phyloP scores from a whole-genome alignment of 495 filamentous ascomycete species.

The Tirmania nivea region DNA sequence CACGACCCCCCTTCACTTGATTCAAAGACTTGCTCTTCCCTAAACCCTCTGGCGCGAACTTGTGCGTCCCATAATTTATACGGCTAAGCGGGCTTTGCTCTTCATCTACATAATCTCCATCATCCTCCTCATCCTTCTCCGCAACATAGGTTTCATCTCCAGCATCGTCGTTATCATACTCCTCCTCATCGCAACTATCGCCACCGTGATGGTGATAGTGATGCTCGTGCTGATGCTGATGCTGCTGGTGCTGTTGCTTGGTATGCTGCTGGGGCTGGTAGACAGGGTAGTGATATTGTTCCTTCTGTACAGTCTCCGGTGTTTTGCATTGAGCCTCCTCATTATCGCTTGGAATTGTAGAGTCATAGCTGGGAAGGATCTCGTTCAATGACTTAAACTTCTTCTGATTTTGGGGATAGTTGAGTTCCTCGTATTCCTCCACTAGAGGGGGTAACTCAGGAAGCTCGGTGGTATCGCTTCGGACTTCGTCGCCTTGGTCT shows the following conservation, averaged over 20 bases:
- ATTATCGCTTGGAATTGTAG: conserved; percentile 50
- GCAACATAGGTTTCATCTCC: conserved; percentile 22
- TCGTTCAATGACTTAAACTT: conserved; percentile 34
- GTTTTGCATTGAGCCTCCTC: conserved; percentile 21
- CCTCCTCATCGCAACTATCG: conserved; percentile 10
- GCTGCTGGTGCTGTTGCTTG: background rate
- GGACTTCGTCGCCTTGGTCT: conserved; percentile 58
- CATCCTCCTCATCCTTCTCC: conserved; percentile 30
- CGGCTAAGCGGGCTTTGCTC: conserved; percentile 11
- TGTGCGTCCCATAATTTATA: conserved; percentile 12
- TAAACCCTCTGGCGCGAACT: conserved; percentile 1
- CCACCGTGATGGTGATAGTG: background rate
- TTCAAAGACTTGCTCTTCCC: background rate
- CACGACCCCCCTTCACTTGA: background rate
- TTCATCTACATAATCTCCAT: conserved; percentile 36
- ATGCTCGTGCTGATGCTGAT: conserved; percentile 6
- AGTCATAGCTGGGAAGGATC: conserved; percentile 44
- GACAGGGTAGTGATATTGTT: conserved; percentile 4
- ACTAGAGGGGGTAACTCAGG: conserved; percentile 37
- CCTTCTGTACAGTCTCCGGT: background rate
- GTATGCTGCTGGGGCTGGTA: background rate
- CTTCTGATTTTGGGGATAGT: conserved; percentile 13
- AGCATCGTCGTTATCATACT: conserved; percentile 14
- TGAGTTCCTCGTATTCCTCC: background rate
- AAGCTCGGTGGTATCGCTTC: conserved; percentile 42